Conservation (phyloP, 257 asterid genomes). For the Scutellaria minor region DNA sequence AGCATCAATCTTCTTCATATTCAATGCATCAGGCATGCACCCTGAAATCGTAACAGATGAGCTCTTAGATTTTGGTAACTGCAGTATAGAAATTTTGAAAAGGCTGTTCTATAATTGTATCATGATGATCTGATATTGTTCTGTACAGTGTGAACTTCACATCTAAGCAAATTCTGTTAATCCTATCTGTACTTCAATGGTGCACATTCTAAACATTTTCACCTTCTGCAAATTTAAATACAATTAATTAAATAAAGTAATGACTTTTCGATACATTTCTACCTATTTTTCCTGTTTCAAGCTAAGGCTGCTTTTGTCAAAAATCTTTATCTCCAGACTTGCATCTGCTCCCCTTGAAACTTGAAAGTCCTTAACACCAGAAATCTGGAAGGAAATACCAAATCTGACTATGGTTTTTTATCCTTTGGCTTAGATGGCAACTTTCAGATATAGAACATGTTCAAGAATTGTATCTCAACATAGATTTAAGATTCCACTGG, state of each 20-base stretch:
- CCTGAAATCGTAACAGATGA: background rate
- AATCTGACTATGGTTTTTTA: background rate
- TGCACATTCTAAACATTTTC: background rate
- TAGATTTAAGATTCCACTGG: slow-evolving; percentile 36
- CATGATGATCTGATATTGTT: slow-evolving; percentile 17
- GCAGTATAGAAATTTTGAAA: background rate
- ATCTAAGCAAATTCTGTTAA: background rate
- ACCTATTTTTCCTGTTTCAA: background rate
- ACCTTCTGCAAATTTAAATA: slow-evolving; percentile 7
- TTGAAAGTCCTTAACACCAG: background rate
- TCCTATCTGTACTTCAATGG: slow-evolving; percentile 4
- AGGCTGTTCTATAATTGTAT: background rate
- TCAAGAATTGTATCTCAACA: background rate
- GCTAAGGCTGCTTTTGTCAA: slow-evolving; percentile 26
- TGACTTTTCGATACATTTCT: background rate
- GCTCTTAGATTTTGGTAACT: background rate
- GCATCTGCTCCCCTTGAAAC: slow-evolving; percentile 11
- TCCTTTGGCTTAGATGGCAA: slow-evolving; percentile 15
- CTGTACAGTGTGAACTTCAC: slow-evolving; percentile 9
- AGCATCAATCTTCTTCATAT: background rate
- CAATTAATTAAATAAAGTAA: slow-evolving; percentile 7
- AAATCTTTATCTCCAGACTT: slow-evolving; percentile 17
- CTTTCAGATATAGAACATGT: background rate
- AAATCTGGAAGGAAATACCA: background rate
- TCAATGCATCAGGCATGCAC: slow-evolving; percentile 1